Percentiles rank a stretch among this genome's conserved stretches.
Conservation (phyloP, 2,329 filamentous ascomycete species). For the Teratosphaeria epicoccoides region DNA sequence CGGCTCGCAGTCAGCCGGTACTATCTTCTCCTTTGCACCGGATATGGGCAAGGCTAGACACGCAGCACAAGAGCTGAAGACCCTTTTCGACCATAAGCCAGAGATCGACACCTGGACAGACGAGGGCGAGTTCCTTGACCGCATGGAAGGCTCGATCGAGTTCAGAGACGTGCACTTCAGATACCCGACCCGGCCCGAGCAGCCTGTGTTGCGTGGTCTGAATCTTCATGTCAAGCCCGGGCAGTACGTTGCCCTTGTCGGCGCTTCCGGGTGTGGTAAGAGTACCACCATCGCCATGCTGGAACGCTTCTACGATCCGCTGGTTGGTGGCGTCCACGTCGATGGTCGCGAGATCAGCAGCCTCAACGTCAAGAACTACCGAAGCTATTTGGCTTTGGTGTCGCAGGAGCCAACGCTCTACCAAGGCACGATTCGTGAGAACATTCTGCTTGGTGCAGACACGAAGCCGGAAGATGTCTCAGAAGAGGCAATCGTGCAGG, state of each 20-base stretch:
- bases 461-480: slow-evolving; percentile 47
- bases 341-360: slow-evolving; percentile 73
- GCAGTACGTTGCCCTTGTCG: slow-evolving; percentile 80
- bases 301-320: slow-evolving; percentile 88
- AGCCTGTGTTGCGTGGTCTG: slow-evolving; percentile 80
- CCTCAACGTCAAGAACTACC: slow-evolving; percentile 78
- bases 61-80: slow-evolving; percentile 69
- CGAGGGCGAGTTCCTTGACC: slow-evolving; percentile 52
- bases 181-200: slow-evolving; percentile 82
- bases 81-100: slow-evolving; percentile 72
- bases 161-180: slow-evolving; percentile 90
- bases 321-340: slow-evolving; percentile 67
- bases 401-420: slow-evolving; percentile 92
- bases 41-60: slow-evolving; percentile 90
- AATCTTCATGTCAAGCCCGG: slow-evolving; percentile 64
- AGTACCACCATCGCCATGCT: slow-evolving; percentile 84
- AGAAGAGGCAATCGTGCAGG: slow-evolving; percentile 63
- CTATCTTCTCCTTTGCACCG: slow-evolving; percentile 78
- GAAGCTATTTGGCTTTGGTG: slow-evolving; percentile 73
- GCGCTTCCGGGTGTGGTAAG: slow-evolving; percentile 91
- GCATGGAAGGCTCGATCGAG: slow-evolving; percentile 68
- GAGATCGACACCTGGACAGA: slow-evolving; percentile 71
- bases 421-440: slow-evolving; percentile 82
- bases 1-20: slow-evolving; percentile 81
- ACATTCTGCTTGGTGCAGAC: slow-evolving; percentile 70